phyloP scores from a whole-genome alignment of 2,329 filamentous ascomycete species.

The Leptographium lundbergii region DNA sequence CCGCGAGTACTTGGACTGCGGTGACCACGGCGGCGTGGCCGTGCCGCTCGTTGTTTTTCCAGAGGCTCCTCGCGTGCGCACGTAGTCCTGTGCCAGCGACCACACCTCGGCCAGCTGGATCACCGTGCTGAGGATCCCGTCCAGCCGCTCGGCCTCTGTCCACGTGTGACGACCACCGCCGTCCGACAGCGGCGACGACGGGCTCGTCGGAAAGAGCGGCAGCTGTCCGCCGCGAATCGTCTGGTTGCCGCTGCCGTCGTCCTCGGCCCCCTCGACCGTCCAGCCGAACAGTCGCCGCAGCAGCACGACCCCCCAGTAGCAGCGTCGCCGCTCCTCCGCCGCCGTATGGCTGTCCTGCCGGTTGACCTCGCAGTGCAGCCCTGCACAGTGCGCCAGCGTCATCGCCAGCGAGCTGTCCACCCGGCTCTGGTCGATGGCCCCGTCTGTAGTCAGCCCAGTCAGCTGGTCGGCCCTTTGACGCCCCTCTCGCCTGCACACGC shows the following conservation, averaged over 20 bases:
- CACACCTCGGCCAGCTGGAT: conserved; percentile 4
- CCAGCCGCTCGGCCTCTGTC: not conserved
- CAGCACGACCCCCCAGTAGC: conserved; percentile 3
- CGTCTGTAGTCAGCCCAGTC: not conserved
- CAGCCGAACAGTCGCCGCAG: conserved; percentile 2
- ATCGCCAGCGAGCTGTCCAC: conserved; percentile 3
- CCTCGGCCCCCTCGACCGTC: not conserved
- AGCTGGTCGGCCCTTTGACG: too few species aligned
- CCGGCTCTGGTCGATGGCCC: not conserved
- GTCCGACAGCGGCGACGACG: not conserved
- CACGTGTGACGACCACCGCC: not conserved
- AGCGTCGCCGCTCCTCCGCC: conserved; percentile 2
- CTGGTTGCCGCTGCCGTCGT: not conserved
- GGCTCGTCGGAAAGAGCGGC: conserved; percentile 1
- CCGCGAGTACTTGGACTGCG: not conserved
- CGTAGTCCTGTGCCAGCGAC: conserved; percentile 2
- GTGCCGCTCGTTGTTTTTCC: not conserved
- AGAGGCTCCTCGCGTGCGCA: not conserved
- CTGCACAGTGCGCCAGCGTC: conserved; percentile 1
- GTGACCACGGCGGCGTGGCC: not conserved
- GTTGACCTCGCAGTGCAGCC: conserved; percentile 1
- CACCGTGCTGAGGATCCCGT: conserved; percentile 4
- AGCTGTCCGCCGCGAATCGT: not conserved
- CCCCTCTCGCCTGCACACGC: too few species aligned
- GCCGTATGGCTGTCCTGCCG: not conserved